phyloP scores from a whole-genome alignment of 2,329 filamentous ascomycete species.

The Sporothrix euskadiensis region DNA sequence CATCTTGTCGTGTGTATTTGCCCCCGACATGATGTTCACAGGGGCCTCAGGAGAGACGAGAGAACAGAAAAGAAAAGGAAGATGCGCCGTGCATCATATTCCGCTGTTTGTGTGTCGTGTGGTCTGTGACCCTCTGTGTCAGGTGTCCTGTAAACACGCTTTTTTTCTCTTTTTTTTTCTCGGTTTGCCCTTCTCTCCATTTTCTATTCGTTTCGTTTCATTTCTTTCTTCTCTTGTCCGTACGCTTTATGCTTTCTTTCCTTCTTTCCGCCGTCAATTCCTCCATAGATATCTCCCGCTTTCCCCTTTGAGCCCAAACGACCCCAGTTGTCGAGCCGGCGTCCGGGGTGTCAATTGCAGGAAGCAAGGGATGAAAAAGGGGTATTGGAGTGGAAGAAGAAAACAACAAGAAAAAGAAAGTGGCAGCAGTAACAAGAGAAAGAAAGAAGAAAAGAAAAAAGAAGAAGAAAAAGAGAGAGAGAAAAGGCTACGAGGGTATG shows the following conservation, averaged over 20 bases:
- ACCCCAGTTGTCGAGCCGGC: not conserved
- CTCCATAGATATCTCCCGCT: not conserved
- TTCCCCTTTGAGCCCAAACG: not conserved
- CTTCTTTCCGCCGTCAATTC: not conserved
- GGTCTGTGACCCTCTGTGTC: not conserved
- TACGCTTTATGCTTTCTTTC: not conserved
- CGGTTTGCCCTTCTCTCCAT: too few species aligned
- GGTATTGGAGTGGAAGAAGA: not conserved
- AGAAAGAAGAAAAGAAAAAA: too few species aligned
- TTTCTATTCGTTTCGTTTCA: not conserved
- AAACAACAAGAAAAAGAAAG: not conserved
- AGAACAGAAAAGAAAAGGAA: not conserved
- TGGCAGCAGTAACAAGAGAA: not conserved
- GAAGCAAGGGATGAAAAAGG: conserved; percentile 7
- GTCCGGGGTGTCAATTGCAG: not conserved
- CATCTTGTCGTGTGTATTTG: not conserved
- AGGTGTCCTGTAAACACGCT: not conserved
- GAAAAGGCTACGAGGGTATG: not conserved
- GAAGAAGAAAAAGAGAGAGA: not conserved
- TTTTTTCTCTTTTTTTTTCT: not conserved
- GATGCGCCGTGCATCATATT: conserved; percentile 3
- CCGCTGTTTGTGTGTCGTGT: not conserved
- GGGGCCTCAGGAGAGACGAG: not conserved
- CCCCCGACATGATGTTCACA: conserved; percentile 5
- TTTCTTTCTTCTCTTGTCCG: too few species aligned